These are phyloP conservation scores for Lactarius hatsudake DNA, from an alignment of 768 basidiomycete species.

Conservation along the genomic window DNA sequence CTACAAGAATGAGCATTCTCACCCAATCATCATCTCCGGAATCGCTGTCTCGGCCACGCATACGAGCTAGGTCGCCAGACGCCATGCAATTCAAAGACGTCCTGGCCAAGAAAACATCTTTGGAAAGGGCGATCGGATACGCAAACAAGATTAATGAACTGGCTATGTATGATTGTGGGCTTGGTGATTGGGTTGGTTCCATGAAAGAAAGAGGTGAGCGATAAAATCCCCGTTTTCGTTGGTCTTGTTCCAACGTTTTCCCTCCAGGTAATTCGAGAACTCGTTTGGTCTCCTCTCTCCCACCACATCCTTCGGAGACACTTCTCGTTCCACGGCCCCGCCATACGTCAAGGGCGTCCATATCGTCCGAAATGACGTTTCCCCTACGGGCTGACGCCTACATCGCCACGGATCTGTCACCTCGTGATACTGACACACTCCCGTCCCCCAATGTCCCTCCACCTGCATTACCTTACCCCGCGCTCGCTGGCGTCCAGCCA, in stretches of 20 bases:
- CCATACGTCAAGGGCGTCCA: constrained; percentile 68
- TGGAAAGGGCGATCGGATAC: constrained; percentile 72
- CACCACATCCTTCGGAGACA: background rate
- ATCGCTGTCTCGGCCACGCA: constrained; percentile 32
- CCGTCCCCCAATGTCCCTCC: constrained; percentile 55
- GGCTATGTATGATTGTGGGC: constrained; percentile 68
- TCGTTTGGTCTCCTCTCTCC: constrained; percentile 9
- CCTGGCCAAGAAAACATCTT: constrained; percentile 46
- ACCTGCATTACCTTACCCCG: constrained; percentile 67
- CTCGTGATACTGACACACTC: constrained; percentile 41
- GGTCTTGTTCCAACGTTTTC: constrained; percentile 3
- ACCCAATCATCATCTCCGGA: constrained; percentile 27
- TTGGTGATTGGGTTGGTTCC: constrained; percentile 70
- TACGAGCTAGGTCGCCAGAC: constrained; percentile 49
- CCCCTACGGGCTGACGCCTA: constrained; percentile 77
- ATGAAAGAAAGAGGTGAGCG: constrained; percentile 54
- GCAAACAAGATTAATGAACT: constrained; percentile 83
- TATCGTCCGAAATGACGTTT: constrained; percentile 75
- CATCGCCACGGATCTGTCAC: constrained; percentile 68
- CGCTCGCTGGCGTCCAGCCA: constrained; percentile 45
- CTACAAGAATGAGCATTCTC: constrained; percentile 13
- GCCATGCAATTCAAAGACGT: constrained; percentile 75
- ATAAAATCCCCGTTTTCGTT: constrained; percentile 9
- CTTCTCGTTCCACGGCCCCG: constrained; percentile 46
- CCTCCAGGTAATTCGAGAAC: constrained; percentile 21